Evolutionary conservation across 768 basidiomycete genomes (phyloP), one percentile per base, ranked within the genome.

Genomic region (Lyophyllum atratum): DNA sequence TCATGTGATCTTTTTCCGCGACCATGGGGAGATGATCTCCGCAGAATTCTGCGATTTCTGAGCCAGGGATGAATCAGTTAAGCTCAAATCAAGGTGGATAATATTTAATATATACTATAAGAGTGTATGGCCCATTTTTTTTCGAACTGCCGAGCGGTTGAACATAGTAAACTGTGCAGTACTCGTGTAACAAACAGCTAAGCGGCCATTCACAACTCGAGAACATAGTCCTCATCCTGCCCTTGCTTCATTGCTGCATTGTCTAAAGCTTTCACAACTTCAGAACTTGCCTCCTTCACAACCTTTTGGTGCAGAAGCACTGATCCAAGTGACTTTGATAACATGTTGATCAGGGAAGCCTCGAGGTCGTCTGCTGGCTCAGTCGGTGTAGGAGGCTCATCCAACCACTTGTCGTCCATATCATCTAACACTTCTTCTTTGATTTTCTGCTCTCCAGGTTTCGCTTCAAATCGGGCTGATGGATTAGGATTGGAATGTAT

Each of bases 1-100:
- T 52, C 51, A 52, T 24, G 39, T 52, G 51, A 21, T 28, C 17
- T n/a, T n/a, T n/a, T n/a, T n/a, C n/a, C n/a, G n/a, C n/a, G n/a
- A n/a, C n/a, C n/a, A n/a, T n/a, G n/a, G n/a, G n/a, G n/a, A n/a
- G n/a, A n/a, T n/a, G n/a, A n/a, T n/a, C n/a, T n/a, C n/a, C n/a
- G n/a, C n/a, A n/a, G n/a, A n/a, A n/a, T n/a, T n/a, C n/a, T n/a
- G n/a, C n/a, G n/a, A n/a, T n/a, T n/a, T n/a, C n/a, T n/a, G n/a
- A n/a, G n/a, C n/a, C n/a, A n/a, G n/a, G n/a, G n/a, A n/a, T n/a
- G n/a, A n/a, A n/a, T n/a, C n/a, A n/a, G n/a, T n/a, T n/a, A n/a
- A n/a, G n/a, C n/a, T n/a, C n/a, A n/a, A n/a, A n/a, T n/a, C n/a
- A n/a, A n/a, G n/a, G n/a, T n/a, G n/a, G n/a, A n/a, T n/a, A n/a